Percentiles rank a stretch among this genome's conserved stretches.
Conservation (phyloP, 768 basidiomycete species). For the Strobilomyces confusus region DNA sequence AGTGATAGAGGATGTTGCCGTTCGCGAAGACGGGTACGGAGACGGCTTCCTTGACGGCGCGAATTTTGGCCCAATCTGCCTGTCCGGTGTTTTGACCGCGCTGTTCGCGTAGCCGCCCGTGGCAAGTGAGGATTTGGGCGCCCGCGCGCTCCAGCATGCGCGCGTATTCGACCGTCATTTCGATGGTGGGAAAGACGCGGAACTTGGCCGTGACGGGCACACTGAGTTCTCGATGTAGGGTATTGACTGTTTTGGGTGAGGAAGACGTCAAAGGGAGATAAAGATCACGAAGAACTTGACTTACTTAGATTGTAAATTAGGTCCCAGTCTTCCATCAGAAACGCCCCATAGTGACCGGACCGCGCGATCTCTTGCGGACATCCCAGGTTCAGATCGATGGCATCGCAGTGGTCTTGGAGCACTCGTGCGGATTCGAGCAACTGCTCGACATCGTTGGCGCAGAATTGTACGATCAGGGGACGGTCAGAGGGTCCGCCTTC, state of each 20-base stretch:
- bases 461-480: slow-evolving; percentile 90
- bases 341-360: slow-evolving; percentile 82
- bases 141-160: slow-evolving; percentile 94
- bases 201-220: slow-evolving; percentile 98
- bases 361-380: slow-evolving; percentile 96
- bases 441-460: slow-evolving; percentile 81
- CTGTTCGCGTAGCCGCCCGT: slow-evolving; percentile 89
- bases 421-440: slow-evolving; percentile 74
- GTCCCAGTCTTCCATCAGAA: slow-evolving; percentile 94
- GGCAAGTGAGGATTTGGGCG: slow-evolving; percentile 91
- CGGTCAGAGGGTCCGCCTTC: slow-evolving; percentile 78
- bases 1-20: slow-evolving; percentile 86
- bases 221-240: slow-evolving; percentile 73
- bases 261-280: not conserved
- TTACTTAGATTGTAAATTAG: slow-evolving; percentile 75
- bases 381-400: slow-evolving; percentile 90
- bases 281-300: slow-evolving; percentile 19
- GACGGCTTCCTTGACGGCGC: slow-evolving; percentile 86
- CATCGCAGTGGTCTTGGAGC: slow-evolving; percentile 81
- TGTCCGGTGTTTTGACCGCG: slow-evolving; percentile 83
- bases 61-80: slow-evolving; percentile 88
- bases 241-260: slow-evolving; percentile 58
- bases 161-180: slow-evolving; percentile 91
- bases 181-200: slow-evolving; percentile 79
- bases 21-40: slow-evolving; percentile 95